Base-by-base conservation (phyloP, 352 stramenopile genomes). In the Pythium biforme region DNA sequence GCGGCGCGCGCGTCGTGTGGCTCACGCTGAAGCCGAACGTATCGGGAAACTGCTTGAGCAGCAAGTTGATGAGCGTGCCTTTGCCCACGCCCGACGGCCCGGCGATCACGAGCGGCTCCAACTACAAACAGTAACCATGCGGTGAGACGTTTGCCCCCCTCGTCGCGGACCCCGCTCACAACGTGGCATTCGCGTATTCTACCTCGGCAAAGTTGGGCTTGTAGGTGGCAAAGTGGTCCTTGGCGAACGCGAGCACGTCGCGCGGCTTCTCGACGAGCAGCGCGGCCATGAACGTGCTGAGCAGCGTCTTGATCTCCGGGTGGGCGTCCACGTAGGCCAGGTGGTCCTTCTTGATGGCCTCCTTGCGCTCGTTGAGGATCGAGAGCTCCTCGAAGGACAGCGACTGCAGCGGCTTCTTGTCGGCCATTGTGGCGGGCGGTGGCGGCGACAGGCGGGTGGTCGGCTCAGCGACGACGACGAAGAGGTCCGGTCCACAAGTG, bases 1-100 rank as follows among this genome's bases (percentile, higher is more conserved):
- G 89, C 17, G 97, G 96, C 12, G 79, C 85, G 43, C 97, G 88
- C 14, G 97, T 99, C 39, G 97, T 99, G 73, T 99, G 97, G 62
- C 94, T 99, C 62, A 99, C 96, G 4, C 87, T 98, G 65, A 99
- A 99, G 46, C 94, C 96, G 72, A 99, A 98, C 15, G 82, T 70
- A 8, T 80, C 58, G 15, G 90, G 89, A 59, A 87, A 97, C 48
- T 92, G 74, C 55, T 79, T 68, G 56, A 98, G 76, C 11, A 99
- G 75, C 60, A 90, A 75, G 63, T 94, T 92, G 72, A 99, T 98
- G 55, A 99, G 79, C 60, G 97, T 99, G 46, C 96, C 96, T 73
- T 99, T 98, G 53, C 95, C 95, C 4, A 97, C 94, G 8, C 94
- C 92, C 37, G 82, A 96, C 14, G 89, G 94, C 19, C 87, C 95